phyloP scores from a whole-genome alignment of 805 yeast genomes.

The Kodamaea lidongshanica region DNA sequence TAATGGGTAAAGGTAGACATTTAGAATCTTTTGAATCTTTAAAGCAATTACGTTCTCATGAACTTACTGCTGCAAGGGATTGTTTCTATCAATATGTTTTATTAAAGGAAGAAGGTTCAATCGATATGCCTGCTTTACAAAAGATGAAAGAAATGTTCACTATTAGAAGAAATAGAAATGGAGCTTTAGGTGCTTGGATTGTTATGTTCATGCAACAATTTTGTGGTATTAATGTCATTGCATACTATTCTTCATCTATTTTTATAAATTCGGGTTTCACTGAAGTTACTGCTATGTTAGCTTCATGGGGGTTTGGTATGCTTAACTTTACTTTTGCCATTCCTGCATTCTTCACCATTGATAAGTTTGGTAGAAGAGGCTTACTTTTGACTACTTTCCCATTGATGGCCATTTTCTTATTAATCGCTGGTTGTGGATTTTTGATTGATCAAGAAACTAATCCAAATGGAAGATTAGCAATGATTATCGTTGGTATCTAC shows the following conservation, averaged over 20 bases:
- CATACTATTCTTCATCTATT: constrained; percentile 75
- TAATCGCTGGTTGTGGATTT: constrained; percentile 65
- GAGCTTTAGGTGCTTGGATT: constrained; percentile 71
- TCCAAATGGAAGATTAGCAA: constrained; percentile 52
- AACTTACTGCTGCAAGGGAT: constrained; percentile 59
- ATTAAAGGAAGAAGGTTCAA: constrained; percentile 55
- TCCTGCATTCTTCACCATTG: constrained; percentile 79
- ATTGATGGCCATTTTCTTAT: constrained; percentile 52
- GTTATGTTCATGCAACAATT: constrained; percentile 89
- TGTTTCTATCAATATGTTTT: constrained; percentile 53
- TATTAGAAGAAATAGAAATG: constrained; percentile 77
- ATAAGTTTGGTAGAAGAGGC: constrained; percentile 66
- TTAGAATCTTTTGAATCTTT: constrained; percentile 47
- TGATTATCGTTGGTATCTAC: constrained; percentile 69
- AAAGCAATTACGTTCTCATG: constrained; percentile 37
- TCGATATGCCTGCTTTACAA: constrained; percentile 37
- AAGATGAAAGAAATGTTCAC: constrained; percentile 56
- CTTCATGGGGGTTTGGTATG: constrained; percentile 84
- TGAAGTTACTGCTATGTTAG: constrained; percentile 58
- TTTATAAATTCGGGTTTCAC: constrained; percentile 63
- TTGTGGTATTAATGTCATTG: constrained; percentile 86
- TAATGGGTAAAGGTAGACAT: constrained; percentile 47
- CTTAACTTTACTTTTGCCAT: constrained; percentile 73
- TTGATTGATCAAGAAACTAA: constrained; percentile 47
- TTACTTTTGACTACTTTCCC: constrained; percentile 57